Evolutionary conservation across 148 eudicot species (phyloP), one percentile per base, ranked within the genome.

Genomic region (Arbutus unedo): DNA sequence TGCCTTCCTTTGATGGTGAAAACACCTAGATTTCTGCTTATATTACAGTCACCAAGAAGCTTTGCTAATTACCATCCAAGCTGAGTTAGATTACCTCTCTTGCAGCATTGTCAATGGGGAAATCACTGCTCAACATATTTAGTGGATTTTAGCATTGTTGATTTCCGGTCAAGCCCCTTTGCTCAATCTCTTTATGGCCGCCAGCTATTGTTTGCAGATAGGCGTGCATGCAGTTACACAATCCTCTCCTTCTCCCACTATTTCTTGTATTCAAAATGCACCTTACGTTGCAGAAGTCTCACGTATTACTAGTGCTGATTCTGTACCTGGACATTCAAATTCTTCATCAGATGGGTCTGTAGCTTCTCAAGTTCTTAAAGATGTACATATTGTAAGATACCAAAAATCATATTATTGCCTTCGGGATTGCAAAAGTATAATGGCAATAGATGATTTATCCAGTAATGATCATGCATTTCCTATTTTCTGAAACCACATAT

Each of bases 361-460:
- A 10, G 76, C 85, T 23, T 81, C 81, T 66, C 82, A 19, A 44
- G 81, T 53, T 81, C 90, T 92, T 50, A 89, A 86, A 84, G 85
- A 92, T 76, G 85, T 91, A 71, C 91, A 90, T 84, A 87, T 90
- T 19, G 93, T 90, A 92, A 92, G 91, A 81, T 10, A 48, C 7
- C 9, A 64, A 64, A 6, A 67, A 31, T 31, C 38, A 31, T 31
- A 31, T 31, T 31, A 1, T 31, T 31, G 38, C 38, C 38, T 31
- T 31, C 38, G 38, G 38, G 38, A 31, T 1, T 31, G 38, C 38
- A 31, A 31, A 31, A 31, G 38, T 31, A 31, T 31, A 31, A 31
- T 31, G 38, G 38, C 38, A 31, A 31, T 31, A 31, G 38, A 31
- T 31, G 38, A 31, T 31, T 31, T 31, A 31, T 31, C 55, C 15